phyloP scores from a whole-genome alignment of 352 stramenopile genomes.

The Globisporangium polare region DNA sequence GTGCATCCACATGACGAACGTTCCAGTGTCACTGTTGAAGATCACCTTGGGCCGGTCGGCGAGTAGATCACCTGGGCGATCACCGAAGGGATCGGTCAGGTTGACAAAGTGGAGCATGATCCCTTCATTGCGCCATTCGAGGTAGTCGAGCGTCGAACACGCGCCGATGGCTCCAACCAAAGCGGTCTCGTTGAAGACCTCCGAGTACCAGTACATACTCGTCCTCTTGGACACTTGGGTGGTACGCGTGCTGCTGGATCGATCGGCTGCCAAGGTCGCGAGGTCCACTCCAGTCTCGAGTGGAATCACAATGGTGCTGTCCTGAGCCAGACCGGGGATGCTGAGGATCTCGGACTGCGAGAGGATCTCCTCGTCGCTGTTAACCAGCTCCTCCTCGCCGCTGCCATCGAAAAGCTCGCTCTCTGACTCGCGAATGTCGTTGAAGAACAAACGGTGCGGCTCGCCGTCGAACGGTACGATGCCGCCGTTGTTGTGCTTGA shows the following conservation, averaged over 20 bases:
- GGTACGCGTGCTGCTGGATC: background rate
- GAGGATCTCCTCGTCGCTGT: slow-evolving; percentile 36
- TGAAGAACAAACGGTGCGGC: slow-evolving; percentile 76
- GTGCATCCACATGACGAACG: slow-evolving; percentile 97
- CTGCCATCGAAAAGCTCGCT: slow-evolving; percentile 37
- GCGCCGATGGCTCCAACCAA: slow-evolving; percentile 81
- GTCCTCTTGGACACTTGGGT: slow-evolving; percentile 15
- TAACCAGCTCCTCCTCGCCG: slow-evolving; percentile 29
- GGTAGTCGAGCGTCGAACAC: slow-evolving; percentile 91
- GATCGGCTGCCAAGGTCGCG: slow-evolving; percentile 20
- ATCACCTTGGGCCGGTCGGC: slow-evolving; percentile 91
- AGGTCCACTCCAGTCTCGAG: slow-evolving; percentile 55
- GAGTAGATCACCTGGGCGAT: slow-evolving; percentile 28
- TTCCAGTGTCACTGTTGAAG: slow-evolving; percentile 78
- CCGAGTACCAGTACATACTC: slow-evolving; percentile 77
- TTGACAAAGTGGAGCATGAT: slow-evolving; percentile 94
- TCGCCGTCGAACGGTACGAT: slow-evolving; percentile 85
- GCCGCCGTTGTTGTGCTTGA: slow-evolving; percentile 71
- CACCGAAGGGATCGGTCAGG: slow-evolving; percentile 88
- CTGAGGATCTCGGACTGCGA: slow-evolving; percentile 49
- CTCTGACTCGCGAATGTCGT: slow-evolving; percentile 59
- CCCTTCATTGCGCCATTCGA: slow-evolving; percentile 93
- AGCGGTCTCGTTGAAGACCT: slow-evolving; percentile 38
- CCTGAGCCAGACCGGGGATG: slow-evolving; percentile 40
- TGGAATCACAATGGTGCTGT: slow-evolving; percentile 46